Evolutionary conservation across 352 stramenopile genomes (phyloP).

Genomic region (Pythium insidiosum): DNA sequence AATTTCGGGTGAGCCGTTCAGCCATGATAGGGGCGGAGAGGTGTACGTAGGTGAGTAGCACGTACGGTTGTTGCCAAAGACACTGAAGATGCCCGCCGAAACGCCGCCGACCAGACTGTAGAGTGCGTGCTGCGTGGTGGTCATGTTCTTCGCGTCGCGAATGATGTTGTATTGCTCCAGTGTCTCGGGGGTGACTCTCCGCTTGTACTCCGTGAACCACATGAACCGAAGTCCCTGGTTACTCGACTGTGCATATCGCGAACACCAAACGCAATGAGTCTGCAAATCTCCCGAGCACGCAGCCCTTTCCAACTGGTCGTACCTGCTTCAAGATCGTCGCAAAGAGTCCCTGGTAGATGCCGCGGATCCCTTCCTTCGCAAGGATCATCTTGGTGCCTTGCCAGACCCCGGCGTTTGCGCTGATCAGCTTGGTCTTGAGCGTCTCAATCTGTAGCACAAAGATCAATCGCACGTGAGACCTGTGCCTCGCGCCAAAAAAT

Average conservation of each 20-base stretch:
- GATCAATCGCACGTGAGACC: not conserved
- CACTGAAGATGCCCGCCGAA: conserved; percentile 94
- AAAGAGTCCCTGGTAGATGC: conserved; percentile 91
- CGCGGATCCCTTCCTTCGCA: conserved; percentile 83
- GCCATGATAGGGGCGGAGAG: no score
- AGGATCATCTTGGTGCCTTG: conserved; percentile 90
- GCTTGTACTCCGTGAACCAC: conserved; percentile 96
- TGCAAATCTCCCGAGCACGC: no score
- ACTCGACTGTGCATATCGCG: conserved; percentile 22
- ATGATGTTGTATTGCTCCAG: conserved; percentile 40
- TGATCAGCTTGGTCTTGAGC: conserved; percentile 97
- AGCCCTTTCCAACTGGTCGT: no score
- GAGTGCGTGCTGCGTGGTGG: conserved; percentile 55
- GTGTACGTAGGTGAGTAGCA: no score
- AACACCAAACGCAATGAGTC: not conserved
- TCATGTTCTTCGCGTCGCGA: conserved; percentile 70
- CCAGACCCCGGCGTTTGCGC: conserved; percentile 91
- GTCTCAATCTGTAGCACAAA: conserved; percentile 80
- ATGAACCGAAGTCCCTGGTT: conserved; percentile 96
- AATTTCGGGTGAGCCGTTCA: no score
- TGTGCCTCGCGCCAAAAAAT: not conserved
- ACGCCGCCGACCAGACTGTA: conserved; percentile 94
- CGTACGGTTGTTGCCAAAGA: conserved; percentile 95
- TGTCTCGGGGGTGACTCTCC: conserved; percentile 42
- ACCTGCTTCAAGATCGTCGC: conserved; percentile 95